Base-by-base conservation (phyloP, 768 basidiomycete species). In the Tulasnella sp. region DNA sequence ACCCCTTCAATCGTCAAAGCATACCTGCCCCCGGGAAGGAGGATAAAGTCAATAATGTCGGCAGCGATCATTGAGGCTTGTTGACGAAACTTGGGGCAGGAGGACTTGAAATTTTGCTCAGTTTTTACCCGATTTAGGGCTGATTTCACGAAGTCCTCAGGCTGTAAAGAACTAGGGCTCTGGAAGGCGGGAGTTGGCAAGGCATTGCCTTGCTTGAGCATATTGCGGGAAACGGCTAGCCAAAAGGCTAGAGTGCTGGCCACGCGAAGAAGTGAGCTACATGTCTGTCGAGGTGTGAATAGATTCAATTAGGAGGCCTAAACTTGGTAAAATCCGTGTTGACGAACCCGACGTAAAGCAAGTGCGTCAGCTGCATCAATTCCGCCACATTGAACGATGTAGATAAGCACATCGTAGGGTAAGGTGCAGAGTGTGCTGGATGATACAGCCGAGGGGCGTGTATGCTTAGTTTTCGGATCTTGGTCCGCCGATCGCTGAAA, bases 21-120 rank as follows among this genome's bases (percentile, higher is more conserved):
- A 55, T 74, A 55, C 39, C 44, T 20, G 73, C 73, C 73, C 15
- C 73, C 73, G 11, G 73, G 73, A 55, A 74, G 73, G 39, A 74
- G 44, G 9, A 55, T 55, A 20, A 74, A 74, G 32, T 74, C 61
- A 29, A 67, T 67, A 29, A 67, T 67, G 26, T 67, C 61, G 6
- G 61, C 29, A 32, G 61, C 61, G 29, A 67, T 29, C 61, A 67
- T 67, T 13, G 13, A 67, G 61, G 61, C n/a, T 67, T 67, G n/a
- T 32, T 67, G 61, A 35, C 61, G 61, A 20, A 67, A 29, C 32
- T 67, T 67, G n/a, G 61, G 61, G 61, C 23, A 67, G 5, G 26
- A 29, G 11, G 61, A 67, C 32, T 67, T 67, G 32, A 67, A 35
- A 26, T 67, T 67, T 67, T 67, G 29, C 61, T 67, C 61, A 26